A percentile compares a stretch with the other conserved stretches of the same genome.
phyloP scores from a whole-genome alignment of 805 yeast genomes.

The Yamadazyma takamatsuzukensis region DNA sequence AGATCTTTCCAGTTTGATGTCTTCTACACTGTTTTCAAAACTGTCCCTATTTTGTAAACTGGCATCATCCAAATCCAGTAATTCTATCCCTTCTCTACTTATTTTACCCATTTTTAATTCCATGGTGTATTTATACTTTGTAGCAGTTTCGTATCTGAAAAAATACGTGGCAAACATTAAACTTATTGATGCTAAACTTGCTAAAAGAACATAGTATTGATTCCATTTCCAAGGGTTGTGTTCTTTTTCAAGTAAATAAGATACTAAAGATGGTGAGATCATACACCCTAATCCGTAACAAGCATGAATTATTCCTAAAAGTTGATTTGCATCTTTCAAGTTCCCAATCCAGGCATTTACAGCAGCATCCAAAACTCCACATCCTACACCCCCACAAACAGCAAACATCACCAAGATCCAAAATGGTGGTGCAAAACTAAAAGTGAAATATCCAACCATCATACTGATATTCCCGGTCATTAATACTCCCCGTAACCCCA shows the following conservation, averaged over 20 bases:
- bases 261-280: slow-evolving; percentile 46
- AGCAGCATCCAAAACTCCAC: slow-evolving; percentile 54
- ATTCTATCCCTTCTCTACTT: slow-evolving; percentile 5
- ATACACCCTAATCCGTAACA: slow-evolving; percentile 53
- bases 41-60: background rate
- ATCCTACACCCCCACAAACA: slow-evolving; percentile 49
- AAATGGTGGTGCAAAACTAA: slow-evolving; percentile 41
- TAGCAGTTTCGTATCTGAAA: slow-evolving; percentile 43
- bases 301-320: slow-evolving; percentile 51
- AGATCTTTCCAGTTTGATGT: background rate
- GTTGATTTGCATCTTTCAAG: slow-evolving; percentile 44
- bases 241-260: slow-evolving; percentile 35
- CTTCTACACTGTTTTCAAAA: background rate
- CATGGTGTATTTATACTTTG: slow-evolving; percentile 35
- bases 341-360: slow-evolving; percentile 52
- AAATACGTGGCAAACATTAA: slow-evolving; percentile 19
- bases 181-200: slow-evolving; percentile 20
- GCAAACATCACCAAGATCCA: slow-evolving; percentile 36
- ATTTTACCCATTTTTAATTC: slow-evolving; percentile 10
- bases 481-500: slow-evolving; percentile 50
- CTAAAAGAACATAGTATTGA: slow-evolving; percentile 39
- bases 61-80: slow-evolving; percentile 1
- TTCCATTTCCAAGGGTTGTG: slow-evolving; percentile 45
- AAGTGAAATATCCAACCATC: slow-evolving; percentile 34
- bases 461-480: slow-evolving; percentile 31